A percentile compares a stretch with the other conserved stretches of the same genome.
Evolutionary conservation across 2,329 filamentous ascomycete species (phyloP).

Genomic region (Sphaerostilbella broomeana): DNA sequence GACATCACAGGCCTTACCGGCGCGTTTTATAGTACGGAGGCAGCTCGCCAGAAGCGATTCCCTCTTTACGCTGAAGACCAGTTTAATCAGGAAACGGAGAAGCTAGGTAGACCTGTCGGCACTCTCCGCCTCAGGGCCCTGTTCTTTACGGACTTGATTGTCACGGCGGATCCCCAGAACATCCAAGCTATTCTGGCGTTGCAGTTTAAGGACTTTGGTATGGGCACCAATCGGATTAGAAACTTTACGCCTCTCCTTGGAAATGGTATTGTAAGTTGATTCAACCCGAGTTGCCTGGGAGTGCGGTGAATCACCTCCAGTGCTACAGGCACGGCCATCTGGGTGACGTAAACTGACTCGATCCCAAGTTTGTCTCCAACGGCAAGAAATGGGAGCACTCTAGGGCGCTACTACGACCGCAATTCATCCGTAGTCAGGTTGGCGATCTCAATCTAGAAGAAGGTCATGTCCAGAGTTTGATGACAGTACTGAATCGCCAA

Average conservation of each 20-base stretch:
- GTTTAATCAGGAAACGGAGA: conserved; percentile 2
- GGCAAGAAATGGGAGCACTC: conserved; percentile 33
- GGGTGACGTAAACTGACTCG: not conserved
- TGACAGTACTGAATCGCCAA: conserved; percentile 18
- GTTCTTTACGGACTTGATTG: conserved; percentile 17
- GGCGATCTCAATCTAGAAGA: conserved; percentile 38
- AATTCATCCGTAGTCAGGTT: conserved; percentile 37
- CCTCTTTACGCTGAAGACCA: conserved; percentile 12
- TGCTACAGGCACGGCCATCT: too few relatives aligned
- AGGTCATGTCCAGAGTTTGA: conserved; percentile 28
- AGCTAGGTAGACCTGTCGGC: conserved; percentile 15
- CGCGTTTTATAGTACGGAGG: conserved; percentile 10
- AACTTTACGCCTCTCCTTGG: conserved; percentile 36
- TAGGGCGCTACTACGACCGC: conserved; percentile 32
- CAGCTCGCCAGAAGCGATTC: conserved; percentile 15
- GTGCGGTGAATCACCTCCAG: too few relatives aligned
- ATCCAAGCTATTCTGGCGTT: conserved; percentile 24
- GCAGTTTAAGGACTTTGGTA: conserved; percentile 22
- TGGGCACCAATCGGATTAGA: conserved; percentile 20
- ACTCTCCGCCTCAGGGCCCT: conserved; percentile 15
- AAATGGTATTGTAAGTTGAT: conserved; percentile 27
- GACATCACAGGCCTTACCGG: conserved; percentile 17
- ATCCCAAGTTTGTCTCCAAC: conserved; percentile 26
- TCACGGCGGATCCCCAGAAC: conserved; percentile 22
- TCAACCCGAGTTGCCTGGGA: too few relatives aligned